phyloP scores from a whole-genome alignment of 208 protist species.

The Vickermania spadyakhi region DNA sequence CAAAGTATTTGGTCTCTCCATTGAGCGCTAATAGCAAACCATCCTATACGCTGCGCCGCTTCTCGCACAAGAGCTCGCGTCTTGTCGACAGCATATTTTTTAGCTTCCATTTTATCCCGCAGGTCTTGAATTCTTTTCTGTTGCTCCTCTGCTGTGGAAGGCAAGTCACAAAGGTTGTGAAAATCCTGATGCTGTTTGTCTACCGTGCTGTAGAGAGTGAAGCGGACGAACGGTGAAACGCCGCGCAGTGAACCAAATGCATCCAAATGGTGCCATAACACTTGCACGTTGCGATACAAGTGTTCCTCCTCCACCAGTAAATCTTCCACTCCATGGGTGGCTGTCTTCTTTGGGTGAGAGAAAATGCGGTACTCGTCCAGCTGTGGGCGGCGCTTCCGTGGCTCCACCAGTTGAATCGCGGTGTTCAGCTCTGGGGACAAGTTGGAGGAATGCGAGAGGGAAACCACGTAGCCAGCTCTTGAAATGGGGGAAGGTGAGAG shows the following conservation, averaged over 20 bases:
- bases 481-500: constrained; percentile 15
- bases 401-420: constrained; percentile 65
- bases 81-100: constrained; percentile 18
- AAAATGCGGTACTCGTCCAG: constrained; percentile 83
- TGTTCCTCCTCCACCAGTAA: constrained; percentile 83
- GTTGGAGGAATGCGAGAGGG: constrained; percentile 38
- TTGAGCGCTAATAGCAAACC: constrained; percentile 75
- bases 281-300: constrained; percentile 54
- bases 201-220: constrained; percentile 61
- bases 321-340: constrained; percentile 64
- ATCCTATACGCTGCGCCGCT: constrained; percentile 50
- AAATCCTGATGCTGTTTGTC: constrained; percentile 51
- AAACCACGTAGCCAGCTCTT: constrained; percentile 46
- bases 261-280: constrained; percentile 57
- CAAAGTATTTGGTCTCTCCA: constrained; percentile 72
- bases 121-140: constrained; percentile 20
- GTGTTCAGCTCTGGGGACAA: constrained; percentile 68
- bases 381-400: constrained; percentile 40
- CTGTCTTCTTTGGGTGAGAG: constrained; percentile 74
- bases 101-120: constrained; percentile 9
- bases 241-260: constrained; percentile 46
- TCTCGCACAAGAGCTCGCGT: constrained; percentile 27
- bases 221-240: constrained; percentile 60
- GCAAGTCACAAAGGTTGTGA: constrained; percentile 25
- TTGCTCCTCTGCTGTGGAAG: constrained; percentile 5